Evolutionary conservation across 2,329 filamentous ascomycete species (phyloP).

Genomic region (Hypoxylon sp.): DNA sequence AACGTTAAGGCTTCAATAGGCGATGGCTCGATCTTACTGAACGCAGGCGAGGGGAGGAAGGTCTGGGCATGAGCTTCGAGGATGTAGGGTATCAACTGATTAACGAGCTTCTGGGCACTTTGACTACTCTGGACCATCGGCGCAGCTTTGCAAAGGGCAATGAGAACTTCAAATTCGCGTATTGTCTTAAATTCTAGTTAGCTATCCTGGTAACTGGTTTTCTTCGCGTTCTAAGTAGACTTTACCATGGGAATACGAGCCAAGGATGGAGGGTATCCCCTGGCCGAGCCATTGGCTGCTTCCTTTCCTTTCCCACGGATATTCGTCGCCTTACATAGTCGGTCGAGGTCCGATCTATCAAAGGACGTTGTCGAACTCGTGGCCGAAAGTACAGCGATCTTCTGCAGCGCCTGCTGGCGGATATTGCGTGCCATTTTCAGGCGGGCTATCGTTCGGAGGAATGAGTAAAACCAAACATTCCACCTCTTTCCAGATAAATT

Average conservation of each 20-base stretch:
- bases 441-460: conserved; percentile 5
- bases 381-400: conserved; percentile 75
- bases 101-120: conserved; percentile 83
- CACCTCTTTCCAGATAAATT: conserved; percentile 7
- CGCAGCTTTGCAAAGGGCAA: conserved; percentile 92
- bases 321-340: conserved; percentile 71
- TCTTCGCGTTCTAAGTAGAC: conserved; percentile 16
- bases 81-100: conserved; percentile 86
- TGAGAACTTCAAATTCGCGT: conserved; percentile 90
- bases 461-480: conserved; percentile 14
- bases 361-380: conserved; percentile 67
- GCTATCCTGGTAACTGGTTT: conserved; percentile 20
- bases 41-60: conserved; percentile 84
- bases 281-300: conserved; percentile 64
- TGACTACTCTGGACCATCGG: conserved; percentile 78
- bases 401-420: conserved; percentile 74
- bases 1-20: conserved; percentile 89
- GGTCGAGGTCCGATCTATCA: conserved; percentile 74
- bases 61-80: conserved; percentile 85
- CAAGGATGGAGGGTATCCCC: conserved; percentile 60
- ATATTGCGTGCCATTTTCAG: conserved; percentile 67
- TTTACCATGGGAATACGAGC: conserved; percentile 73
- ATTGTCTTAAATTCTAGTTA: conserved; percentile 72
- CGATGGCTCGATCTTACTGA: conserved; percentile 86
- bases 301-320: conserved; percentile 62